phyloP scores from a whole-genome alignment of 1,284 basidiomycete species.

The Ceratobasidium sp. region DNA sequence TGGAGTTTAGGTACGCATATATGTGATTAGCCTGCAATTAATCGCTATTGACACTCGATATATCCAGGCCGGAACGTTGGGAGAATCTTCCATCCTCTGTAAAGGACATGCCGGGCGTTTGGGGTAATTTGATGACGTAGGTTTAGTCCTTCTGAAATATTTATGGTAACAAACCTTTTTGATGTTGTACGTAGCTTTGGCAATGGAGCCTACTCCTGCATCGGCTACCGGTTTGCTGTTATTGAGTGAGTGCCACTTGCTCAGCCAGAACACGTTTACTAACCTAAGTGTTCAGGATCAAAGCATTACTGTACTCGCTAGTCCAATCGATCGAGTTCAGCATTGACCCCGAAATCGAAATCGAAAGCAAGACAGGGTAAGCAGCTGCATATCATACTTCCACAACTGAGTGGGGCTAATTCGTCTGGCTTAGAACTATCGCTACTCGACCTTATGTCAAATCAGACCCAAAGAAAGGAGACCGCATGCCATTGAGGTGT shows the following conservation, averaged over 20 bases:
- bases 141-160: constrained; percentile 49
- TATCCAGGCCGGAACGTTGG: constrained; percentile 70
- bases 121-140: constrained; percentile 72
- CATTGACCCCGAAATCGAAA: constrained; percentile 46
- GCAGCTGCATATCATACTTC: background rate
- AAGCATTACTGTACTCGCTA: constrained; percentile 52
- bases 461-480: constrained; percentile 15
- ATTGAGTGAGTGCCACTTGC: constrained; percentile 65
- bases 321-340: constrained; percentile 52
- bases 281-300: constrained; percentile 53
- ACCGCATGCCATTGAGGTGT: constrained; percentile 27
- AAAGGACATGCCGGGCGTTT: constrained; percentile 67
- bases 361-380: constrained; percentile 45
- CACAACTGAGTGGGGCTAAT: background rate
- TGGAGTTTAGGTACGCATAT: constrained; percentile 50
- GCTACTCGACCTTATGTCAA: constrained; percentile 31
- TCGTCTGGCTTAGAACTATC: background rate
- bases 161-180: background rate
- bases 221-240: constrained; percentile 78
- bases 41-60: background rate
- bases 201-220: constrained; percentile 60
- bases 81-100: constrained; percentile 62
- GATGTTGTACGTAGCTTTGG: constrained; percentile 53
- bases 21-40: background rate
- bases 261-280: background rate